Conservation (phyloP, 148 eudicot genomes). For the Camellia japonica region DNA sequence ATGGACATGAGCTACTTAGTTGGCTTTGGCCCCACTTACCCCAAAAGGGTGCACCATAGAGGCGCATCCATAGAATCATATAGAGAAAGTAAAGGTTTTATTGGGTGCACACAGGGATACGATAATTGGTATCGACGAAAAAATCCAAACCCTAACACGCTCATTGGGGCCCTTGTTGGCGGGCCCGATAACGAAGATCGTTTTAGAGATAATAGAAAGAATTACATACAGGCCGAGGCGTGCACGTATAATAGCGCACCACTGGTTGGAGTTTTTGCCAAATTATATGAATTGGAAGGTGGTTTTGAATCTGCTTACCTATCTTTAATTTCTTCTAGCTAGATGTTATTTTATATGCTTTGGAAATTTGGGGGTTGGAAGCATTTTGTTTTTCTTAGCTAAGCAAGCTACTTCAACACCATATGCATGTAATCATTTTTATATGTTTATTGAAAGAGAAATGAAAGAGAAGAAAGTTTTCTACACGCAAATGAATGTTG, state of each 20-base stretch:
- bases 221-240: conserved; percentile 82
- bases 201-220: conserved; percentile 58
- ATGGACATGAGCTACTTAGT: conserved; percentile 72
- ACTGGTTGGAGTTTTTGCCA: conserved; percentile 78
- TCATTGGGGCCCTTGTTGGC: conserved; percentile 82
- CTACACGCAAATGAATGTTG: too few species aligned
- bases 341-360: neutral
- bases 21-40: conserved; percentile 63
- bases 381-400: neutral
- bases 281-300: conserved; percentile 29
- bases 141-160: conserved; percentile 61
- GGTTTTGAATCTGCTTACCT: neutral
- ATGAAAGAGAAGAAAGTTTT: too few species aligned
- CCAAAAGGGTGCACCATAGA: conserved; percentile 78
- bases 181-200: conserved; percentile 66
- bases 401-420: too few species aligned
- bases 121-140: conserved; percentile 61
- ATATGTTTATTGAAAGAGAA: too few species aligned
- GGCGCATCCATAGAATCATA: conserved; percentile 78
- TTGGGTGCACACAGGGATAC: conserved; percentile 92
- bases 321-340: neutral
- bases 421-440: too few species aligned
- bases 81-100: conserved; percentile 63
- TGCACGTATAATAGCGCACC: conserved; percentile 90
- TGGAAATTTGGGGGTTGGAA: neutral